phyloP scores from a whole-genome alignment of 2,329 filamentous ascomycete genomes.

The Annulohypoxylon truncatum region DNA sequence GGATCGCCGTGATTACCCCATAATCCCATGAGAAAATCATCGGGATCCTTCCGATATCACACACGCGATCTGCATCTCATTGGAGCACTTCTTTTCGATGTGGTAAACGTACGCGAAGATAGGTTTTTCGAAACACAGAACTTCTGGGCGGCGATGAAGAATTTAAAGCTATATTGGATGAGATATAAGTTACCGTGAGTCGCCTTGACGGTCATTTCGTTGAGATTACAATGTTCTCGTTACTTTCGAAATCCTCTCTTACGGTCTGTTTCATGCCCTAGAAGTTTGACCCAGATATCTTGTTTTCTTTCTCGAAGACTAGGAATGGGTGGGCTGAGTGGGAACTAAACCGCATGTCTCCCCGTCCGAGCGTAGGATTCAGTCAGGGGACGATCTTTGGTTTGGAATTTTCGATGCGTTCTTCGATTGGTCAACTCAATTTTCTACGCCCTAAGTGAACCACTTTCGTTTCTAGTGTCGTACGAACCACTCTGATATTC shows the following conservation, averaged over 20 bases:
- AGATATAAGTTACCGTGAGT: not conserved
- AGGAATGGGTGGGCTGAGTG: conserved; percentile 27
- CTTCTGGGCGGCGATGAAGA: not conserved
- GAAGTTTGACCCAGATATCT: conserved; percentile 5
- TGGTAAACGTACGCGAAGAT: not conserved
- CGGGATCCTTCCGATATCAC: not conserved
- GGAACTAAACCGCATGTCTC: conserved; percentile 11
- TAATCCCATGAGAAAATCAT: not conserved
- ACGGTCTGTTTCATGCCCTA: not conserved
- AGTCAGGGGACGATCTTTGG: conserved; percentile 11
- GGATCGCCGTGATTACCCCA: too few relatives aligned
- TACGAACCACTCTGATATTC: not conserved
- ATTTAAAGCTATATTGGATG: not conserved
- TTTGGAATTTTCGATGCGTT: not conserved
- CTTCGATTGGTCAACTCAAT: not conserved
- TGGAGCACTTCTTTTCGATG: not conserved
- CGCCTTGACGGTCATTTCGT: not conserved
- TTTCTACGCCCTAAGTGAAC: not conserved
- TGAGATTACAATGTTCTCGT: not conserved
- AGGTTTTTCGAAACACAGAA: not conserved
- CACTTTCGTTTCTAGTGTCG: not conserved
- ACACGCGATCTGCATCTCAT: not conserved
- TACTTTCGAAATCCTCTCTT: not conserved
- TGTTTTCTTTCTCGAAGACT: conserved; percentile 19
- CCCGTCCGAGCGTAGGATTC: conserved; percentile 32